Evolutionary conservation across 768 basidiomycete species (phyloP), one percentile per base, ranked within the genome.

Genomic region (Phaeolepiota aurea): DNA sequence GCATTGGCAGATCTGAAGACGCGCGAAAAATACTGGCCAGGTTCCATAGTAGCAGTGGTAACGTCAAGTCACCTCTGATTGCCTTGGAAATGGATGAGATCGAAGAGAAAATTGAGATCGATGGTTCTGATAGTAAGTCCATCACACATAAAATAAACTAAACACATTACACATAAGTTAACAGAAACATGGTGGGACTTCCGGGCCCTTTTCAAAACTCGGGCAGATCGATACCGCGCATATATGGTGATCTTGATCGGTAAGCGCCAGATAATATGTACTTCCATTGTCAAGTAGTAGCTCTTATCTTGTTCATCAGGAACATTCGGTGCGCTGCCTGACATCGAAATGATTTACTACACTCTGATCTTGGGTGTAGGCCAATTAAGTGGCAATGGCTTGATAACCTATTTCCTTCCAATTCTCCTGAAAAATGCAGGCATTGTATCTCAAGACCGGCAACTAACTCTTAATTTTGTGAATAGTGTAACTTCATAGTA

Each of bases 141-240:
- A n/a, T n/a, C n/a, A n/a, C n/a, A n/a, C n/a, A n/a, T n/a, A n/a
- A n/a, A n/a, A n/a, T n/a, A n/a, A n/a, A n/a, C n/a, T n/a, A n/a
- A n/a, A n/a, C n/a, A n/a, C n/a, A n/a, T n/a, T n/a, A n/a, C n/a
- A n/a, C n/a, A n/a, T n/a, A n/a, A n/a, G n/a, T n/a, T 23, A 13
- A 16, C 22, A 69, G 70, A 71, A 45, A 53, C 54, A 21, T 76
- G 67, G 65, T 78, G 74, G 74, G 74, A 76, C 51, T 76, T 73
- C 59, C 55, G 70, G 30, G 65, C 68, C 9, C 52, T 76, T 16
- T 75, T 77, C 58, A 61, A 56, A 31, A 71, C 63, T 23, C 55
- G 57, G 5, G 66, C 63, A 5, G 65, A 69, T 51, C 57, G 73
- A 38, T 70, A 71, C 51, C 60, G 73, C 15, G 62, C 69, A 16